Evolutionary conservation across 2,329 filamentous ascomycete genomes (phyloP).

Genomic region (Hypomyces perniciosus): DNA sequence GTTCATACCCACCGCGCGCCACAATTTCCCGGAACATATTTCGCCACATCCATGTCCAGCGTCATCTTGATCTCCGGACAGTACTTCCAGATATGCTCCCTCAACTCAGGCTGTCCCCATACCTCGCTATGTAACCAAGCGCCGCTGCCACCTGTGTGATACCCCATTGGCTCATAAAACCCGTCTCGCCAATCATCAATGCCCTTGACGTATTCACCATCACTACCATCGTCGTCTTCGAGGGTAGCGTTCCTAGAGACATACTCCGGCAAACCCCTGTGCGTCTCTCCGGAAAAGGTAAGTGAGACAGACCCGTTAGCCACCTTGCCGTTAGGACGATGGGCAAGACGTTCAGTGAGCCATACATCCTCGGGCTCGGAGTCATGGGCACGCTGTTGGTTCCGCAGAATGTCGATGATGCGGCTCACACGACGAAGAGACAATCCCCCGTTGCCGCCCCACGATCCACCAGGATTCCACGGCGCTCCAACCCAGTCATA

Average conservation of each 20-base stretch:
- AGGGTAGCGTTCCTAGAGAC: slow-evolving; percentile 24
- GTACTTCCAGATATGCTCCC: slow-evolving; percentile 49
- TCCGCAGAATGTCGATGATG: slow-evolving; percentile 46
- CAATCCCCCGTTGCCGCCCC: slow-evolving; percentile 47
- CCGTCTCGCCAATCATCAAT: slow-evolving; percentile 47
- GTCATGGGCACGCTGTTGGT: slow-evolving; percentile 38
- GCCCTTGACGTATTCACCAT: slow-evolving; percentile 32
- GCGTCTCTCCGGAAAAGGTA: slow-evolving; percentile 46
- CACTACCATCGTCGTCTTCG: slow-evolving; percentile 4
- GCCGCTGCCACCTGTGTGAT: slow-evolving; percentile 49
- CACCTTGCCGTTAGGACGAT: slow-evolving; percentile 41
- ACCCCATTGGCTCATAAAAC: slow-evolving; percentile 53
- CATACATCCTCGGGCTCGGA: slow-evolving; percentile 51
- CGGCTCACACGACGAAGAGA: slow-evolving; percentile 47
- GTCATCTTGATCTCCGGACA: slow-evolving; percentile 56
- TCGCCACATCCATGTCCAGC: slow-evolving; percentile 47
- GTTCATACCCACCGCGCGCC: slow-evolving; percentile 20
- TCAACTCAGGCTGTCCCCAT: slow-evolving; percentile 42
- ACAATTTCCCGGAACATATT: slow-evolving; percentile 44
- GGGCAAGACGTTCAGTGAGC: slow-evolving; percentile 47
- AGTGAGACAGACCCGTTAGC: slow-evolving; percentile 46
- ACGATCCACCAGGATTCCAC: slow-evolving; percentile 36
- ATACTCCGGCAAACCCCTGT: slow-evolving; percentile 25
- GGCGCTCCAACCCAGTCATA: slow-evolving; percentile 51
- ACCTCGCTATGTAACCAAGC: slow-evolving; percentile 37